Base-by-base conservation (phyloP, 106 monocot species). In the Dendrobium officinale region DNA sequence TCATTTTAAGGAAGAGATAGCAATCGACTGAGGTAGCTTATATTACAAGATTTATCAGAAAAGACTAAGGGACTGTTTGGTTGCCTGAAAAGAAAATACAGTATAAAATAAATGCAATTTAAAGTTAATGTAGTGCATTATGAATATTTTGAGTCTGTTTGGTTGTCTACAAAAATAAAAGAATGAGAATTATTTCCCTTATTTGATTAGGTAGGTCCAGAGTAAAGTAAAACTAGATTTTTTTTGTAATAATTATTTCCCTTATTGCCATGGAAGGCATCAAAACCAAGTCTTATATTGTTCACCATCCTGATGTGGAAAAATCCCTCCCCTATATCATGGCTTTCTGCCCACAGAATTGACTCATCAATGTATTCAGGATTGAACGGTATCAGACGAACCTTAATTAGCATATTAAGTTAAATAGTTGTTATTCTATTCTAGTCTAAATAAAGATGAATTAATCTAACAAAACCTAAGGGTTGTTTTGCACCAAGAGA, bases 211-310 rank as follows among this genome's bases (percentile, higher is more conserved):
- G 31, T 31, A 31, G 31, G 31, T 31, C 1, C 31, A 31, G 31
- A 31, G 1, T 31, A 31, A 31, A 31, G 1, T 31, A 31, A 31
- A 31, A 31, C 0, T 29, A 31, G 0, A 0, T 31, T 31, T 31
- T 31, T 31, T 31, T 31, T 31, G 1, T 31, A 31, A 31, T 31
- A 31, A 31, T 31, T 31, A 1, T 31, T 31, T 31, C 31, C 77
- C 79, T 89, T 81, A 79, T 89, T 86, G 20, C 89, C 89, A n/a
- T 89, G 89, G 64, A 89, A 84, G 45, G 89, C 89, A 26, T 89
- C 89, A 9, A 89, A 89, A 81, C 84, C 84, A 24, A 86, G 22
- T 67, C 86, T 75, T 43, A 84, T 89, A 84, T 89, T 86, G 80
- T 89, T 89, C 26, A 89, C 86, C 89, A 86, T 89, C 84, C 89